Evolutionary conservation across 257 asterid genomes (phyloP).

Genomic region (Przewalskia tangutica): DNA sequence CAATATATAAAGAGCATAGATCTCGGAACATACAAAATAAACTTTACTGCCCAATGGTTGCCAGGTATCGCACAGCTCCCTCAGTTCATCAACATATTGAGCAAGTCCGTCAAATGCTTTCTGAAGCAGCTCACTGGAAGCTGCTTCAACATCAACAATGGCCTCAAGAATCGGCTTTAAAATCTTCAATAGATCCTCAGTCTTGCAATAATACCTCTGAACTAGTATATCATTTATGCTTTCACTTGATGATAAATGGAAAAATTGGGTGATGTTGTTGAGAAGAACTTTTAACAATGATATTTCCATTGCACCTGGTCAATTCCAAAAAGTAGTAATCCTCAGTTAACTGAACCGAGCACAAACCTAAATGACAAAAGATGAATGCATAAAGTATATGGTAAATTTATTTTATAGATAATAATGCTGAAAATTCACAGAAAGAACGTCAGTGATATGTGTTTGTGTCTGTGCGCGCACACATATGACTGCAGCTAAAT

Average conservation of each 20-base stretch:
- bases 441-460: neutral
- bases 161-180: too few relatives aligned
- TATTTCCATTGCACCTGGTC: constrained; percentile 24
- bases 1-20: neutral
- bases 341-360: neutral
- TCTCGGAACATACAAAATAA: too few relatives aligned
- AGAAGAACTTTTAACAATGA: constrained; percentile 14
- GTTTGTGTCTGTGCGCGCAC: neutral
- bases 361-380: neutral
- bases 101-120: too few relatives aligned
- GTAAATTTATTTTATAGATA: neutral
- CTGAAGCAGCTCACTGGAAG: too few relatives aligned
- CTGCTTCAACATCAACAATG: too few relatives aligned
- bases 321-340: neutral
- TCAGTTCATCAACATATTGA: too few relatives aligned
- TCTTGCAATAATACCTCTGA: too few relatives aligned
- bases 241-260: constrained; percentile 8
- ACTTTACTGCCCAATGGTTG: too few relatives aligned
- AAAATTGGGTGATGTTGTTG: constrained; percentile 13
- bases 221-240: too few relatives aligned
- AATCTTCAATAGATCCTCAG: too few relatives aligned
- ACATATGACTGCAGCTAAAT: neutral
- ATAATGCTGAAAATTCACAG: neutral
- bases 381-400: neutral
- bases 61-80: too few relatives aligned